Evolutionary conservation across 2,329 filamentous ascomycete species (phyloP).

Genomic region (Cercospora citrullina): DNA sequence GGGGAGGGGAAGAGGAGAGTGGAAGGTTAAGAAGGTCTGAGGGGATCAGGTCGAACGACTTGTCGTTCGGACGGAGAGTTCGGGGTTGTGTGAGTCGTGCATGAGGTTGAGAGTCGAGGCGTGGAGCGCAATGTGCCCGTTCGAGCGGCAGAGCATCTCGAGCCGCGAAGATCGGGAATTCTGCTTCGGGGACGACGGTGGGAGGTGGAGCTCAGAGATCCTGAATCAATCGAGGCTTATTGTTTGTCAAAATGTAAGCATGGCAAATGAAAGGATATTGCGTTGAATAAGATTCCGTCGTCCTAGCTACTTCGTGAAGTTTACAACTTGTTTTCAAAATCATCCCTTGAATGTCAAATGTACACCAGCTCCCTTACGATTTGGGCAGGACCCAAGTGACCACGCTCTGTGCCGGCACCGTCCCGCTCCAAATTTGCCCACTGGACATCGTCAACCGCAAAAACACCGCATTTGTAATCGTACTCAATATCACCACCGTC

Average conservation of each 20-base stretch:
- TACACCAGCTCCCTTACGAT: background rate
- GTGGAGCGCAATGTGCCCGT: background rate
- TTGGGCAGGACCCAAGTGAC: conserved; percentile 25
- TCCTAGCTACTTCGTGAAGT: background rate
- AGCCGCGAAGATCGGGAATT: background rate
- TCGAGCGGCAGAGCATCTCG: background rate
- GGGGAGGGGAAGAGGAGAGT: background rate
- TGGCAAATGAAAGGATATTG: background rate
- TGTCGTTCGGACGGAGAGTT: background rate
- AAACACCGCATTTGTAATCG: conserved; percentile 14
- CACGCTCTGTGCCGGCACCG: conserved; percentile 17
- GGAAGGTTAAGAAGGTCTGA: conserved; percentile 7
- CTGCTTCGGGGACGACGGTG: background rate
- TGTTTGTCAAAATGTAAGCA: background rate
- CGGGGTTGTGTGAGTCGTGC: background rate
- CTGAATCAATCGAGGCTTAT: background rate
- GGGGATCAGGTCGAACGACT: background rate
- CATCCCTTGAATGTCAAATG: background rate
- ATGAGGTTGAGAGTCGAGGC: background rate
- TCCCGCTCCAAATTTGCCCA: conserved; percentile 24
- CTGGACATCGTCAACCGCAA: conserved; percentile 22
- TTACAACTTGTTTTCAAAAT: no score
- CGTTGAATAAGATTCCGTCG: background rate
- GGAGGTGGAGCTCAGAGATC: background rate
- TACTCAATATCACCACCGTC: conserved; percentile 24